phyloP scores from a whole-genome alignment of 116 monocot species.

The Thalassia testudinum region DNA sequence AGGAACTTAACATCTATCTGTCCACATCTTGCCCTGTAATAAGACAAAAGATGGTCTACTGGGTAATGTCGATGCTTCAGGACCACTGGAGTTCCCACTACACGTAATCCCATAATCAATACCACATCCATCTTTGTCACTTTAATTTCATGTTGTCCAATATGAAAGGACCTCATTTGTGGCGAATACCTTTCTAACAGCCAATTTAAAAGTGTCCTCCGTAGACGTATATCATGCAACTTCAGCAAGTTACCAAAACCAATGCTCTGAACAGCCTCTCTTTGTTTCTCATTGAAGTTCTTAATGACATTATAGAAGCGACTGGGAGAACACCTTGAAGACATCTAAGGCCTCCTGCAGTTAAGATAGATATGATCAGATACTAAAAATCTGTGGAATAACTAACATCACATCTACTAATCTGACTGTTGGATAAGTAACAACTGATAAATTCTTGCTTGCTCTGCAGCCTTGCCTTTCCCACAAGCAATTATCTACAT shows the following conservation, averaged over 20 bases:
- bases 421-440: too few relatives aligned
- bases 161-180: neutral
- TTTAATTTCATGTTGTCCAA: slow-evolving; percentile 3
- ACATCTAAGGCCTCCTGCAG: neutral
- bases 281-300: slow-evolving; percentile 3
- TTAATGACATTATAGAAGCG: slow-evolving; percentile 4
- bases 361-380: neutral
- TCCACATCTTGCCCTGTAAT: slow-evolving; percentile 7
- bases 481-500: too few relatives aligned
- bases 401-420: too few relatives aligned
- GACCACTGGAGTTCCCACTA: neutral
- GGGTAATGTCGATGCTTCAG: neutral
- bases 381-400: too few relatives aligned
- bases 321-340: slow-evolving; percentile 4
- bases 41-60: slow-evolving; percentile 3
- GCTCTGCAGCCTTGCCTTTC: too few relatives aligned
- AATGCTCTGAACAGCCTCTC: slow-evolving; percentile 7
- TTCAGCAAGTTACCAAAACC: slow-evolving; percentile 6
- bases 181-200: slow-evolving; percentile 3
- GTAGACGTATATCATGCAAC: slow-evolving; percentile 2
- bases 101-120: slow-evolving; percentile 3
- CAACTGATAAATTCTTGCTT: too few relatives aligned
- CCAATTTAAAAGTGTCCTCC: slow-evolving; percentile 4
- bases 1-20: slow-evolving; percentile 7
- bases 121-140: slow-evolving; percentile 5